Conservation (phyloP, 2,329 filamentous ascomycete species). For the Aspergillus fischeri region DNA sequence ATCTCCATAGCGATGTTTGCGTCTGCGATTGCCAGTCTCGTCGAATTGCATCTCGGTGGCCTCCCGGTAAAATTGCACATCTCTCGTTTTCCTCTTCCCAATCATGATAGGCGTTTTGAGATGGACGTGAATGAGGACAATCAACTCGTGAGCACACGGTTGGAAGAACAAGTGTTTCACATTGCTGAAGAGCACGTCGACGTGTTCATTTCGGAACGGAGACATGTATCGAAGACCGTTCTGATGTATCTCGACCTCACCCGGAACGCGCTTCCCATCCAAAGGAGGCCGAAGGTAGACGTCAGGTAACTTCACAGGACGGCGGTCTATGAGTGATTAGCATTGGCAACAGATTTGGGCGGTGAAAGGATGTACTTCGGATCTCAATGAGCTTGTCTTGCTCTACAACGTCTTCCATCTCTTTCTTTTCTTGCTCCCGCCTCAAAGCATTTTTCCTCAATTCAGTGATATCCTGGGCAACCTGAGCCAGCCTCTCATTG, state of each 20-base stretch:
- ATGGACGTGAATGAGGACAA: conserved; percentile 97
- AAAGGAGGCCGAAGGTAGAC: conserved; percentile 93
- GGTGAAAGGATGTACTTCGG: conserved; percentile 60
- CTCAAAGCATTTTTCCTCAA: conserved; percentile 90
- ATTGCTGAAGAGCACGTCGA: conserved; percentile 96
- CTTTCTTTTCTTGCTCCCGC: conserved; percentile 97
- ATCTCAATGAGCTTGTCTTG: conserved; percentile 97
- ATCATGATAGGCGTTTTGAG: conserved; percentile 97
- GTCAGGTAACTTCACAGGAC: conserved; percentile 84
- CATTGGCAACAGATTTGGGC: neutral
- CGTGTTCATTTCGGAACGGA: conserved; percentile 72
- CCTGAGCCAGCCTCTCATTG: conserved; percentile 81
- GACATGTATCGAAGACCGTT: conserved; percentile 97
- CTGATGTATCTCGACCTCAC: conserved; percentile 95
- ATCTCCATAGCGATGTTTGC: conserved; percentile 95
- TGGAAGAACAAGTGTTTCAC: conserved; percentile 99
- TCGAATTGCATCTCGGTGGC: conserved; percentile 98
- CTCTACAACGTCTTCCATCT: conserved; percentile 98
- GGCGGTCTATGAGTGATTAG: conserved; percentile 60
- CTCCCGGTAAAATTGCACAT: conserved; percentile 96
- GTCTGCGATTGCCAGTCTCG: conserved; percentile 95
- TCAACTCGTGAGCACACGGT: conserved; percentile 90
- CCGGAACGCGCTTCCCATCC: conserved; percentile 94
- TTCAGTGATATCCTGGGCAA: conserved; percentile 89
- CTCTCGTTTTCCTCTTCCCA: conserved; percentile 98